Evolutionary conservation across 75 land plant genomes (phyloP), one percentile per base, ranked within the genome.

Genomic region (Gnetum montanum): DNA sequence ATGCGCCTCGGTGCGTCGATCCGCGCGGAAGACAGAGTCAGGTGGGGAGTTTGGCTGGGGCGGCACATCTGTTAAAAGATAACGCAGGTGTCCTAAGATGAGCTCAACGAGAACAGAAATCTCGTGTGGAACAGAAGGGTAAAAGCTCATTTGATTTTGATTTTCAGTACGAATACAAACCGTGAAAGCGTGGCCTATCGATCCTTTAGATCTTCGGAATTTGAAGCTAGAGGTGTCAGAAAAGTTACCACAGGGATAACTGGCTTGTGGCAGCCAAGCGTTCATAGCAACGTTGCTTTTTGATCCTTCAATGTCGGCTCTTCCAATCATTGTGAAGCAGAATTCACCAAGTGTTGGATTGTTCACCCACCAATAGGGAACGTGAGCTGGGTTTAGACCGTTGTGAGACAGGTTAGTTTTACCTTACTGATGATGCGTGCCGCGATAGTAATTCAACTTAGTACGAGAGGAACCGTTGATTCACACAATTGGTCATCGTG

Each of bases 401-500:
- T 78, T 65, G 45, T 73, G 77, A 78, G 82, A 78, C 60, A 69
- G 62, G 77, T 78, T 78, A 69, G 77, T 78, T 73, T 73, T 78
- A 78, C 77, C 73, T 65, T 69, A 73, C 65, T 68, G 67, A 71
- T 76, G 75, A 64, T 28, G 52, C 53, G 70, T 66, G 67, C 73
- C 77, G 68, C 68, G 55, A 77, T 77, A 81, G 77, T 81, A 78
- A 78, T 78, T 65, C 78, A 70, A 73, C 82, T 70, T 70, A 82
- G 80, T 81, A 81, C 67, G 72, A 81, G 76, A 76, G 76, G 76
- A 81, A 81, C 69, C 72, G 57, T 77, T 72, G 71, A 64, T 74
- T 73, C 76, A 68, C 74, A 73, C 60, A 68, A 61, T 69, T 68
- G 76, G 73, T 69, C 66, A 68, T 73, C 52, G 74, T 49, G 61